Evolutionary conservation across 1,284 basidiomycete genomes (phyloP).

Genomic region (Apiotrichum mycotoxinovorans): DNA sequence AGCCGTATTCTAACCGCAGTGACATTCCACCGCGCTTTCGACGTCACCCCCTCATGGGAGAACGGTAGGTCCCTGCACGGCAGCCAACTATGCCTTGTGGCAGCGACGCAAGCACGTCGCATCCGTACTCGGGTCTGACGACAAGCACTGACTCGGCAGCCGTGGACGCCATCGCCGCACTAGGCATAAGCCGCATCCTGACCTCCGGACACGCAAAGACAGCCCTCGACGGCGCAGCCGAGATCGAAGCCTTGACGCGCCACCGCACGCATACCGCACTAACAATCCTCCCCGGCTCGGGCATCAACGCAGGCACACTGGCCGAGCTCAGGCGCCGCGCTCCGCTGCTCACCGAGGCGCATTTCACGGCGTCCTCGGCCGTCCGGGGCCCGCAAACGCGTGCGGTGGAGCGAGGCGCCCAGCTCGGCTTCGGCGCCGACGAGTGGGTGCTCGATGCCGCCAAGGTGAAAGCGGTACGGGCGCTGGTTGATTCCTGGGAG

Average conservation of each 20-base stretch:
- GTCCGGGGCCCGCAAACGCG: background rate
- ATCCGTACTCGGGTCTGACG: too few relatives aligned
- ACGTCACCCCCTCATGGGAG: conserved; percentile 60
- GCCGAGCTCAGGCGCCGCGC: conserved; percentile 54
- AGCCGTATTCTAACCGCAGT: conserved; percentile 52
- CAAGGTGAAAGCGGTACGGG: conserved; percentile 9
- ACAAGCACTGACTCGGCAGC: conserved; percentile 50
- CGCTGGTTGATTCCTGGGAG: conserved; percentile 4
- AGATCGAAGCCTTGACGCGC: conserved; percentile 6
- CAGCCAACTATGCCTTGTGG: too few relatives aligned
- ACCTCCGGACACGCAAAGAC: conserved; percentile 58
- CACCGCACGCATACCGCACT: conserved; percentile 21
- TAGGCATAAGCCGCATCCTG: conserved; percentile 68
- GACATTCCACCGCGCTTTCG: conserved; percentile 78
- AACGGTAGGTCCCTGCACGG: conserved; percentile 7
- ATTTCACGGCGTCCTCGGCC: conserved; percentile 21
- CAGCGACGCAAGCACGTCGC: too few relatives aligned
- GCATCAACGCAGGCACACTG: conserved; percentile 21
- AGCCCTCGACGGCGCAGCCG: conserved; percentile 16
- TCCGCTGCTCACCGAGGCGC: conserved; percentile 49
- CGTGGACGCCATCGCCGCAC: conserved; percentile 55
- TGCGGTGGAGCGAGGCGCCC: conserved; percentile 7
- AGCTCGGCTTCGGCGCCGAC: conserved; percentile 18
- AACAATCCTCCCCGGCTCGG: conserved; percentile 49
- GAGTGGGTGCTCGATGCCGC: conserved; percentile 13